Evolutionary conservation across 139 green algal genomes (phyloP), one percentile per base, ranked within the genome.

Genomic region (Tetratostichococcus sp.): DNA sequence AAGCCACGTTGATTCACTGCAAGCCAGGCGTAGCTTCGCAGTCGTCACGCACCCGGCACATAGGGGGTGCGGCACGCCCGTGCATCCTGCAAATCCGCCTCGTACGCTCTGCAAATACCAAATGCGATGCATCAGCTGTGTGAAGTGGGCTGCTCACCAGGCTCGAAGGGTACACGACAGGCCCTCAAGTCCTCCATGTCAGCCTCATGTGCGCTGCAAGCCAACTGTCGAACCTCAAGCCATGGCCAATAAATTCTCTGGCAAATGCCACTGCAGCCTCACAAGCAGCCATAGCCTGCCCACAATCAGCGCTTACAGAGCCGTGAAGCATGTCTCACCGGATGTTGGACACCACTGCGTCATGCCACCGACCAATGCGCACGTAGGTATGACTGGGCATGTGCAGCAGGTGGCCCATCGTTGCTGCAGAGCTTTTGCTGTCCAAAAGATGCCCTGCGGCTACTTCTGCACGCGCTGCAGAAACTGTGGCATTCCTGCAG

Each of bases 331-430:
- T 26, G 50, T 2, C 50, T 23, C 50, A 62, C 50, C 50, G n/a
- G 43, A 82, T 67, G 77, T 88, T 90, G 50, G 65, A 67, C n/a
- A 43, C 21, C 6, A 87, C 80, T 6, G 76, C 85, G 26, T 80
- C 69, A 26, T 79, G 65, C 59, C 80, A 90, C 14, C 75, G 68
- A 4, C 81, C 81, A 3, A 82, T 35, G 8, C 81, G 62, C 26
- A 87, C 57, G 75, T 81, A 87, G n/a, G 50, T 74, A 66, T 89
- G 85, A 16, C 68, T 80, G 35, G 85, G 75, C 85, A 90, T 90
- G 75, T 90, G 85, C 30, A 85, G 30, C 59, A 90, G 70, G 77
- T 90, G 85, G 1, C 77, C 80, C 31, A 80, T 22, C 58, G 73
- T 67, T 1, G 35, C 30, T 34, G 32, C 28, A 35, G 72, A 57